Evolutionary conservation across 371 early-diverging fungal genomes (phyloP).

Genomic region (Umbelopsis sp.): DNA sequence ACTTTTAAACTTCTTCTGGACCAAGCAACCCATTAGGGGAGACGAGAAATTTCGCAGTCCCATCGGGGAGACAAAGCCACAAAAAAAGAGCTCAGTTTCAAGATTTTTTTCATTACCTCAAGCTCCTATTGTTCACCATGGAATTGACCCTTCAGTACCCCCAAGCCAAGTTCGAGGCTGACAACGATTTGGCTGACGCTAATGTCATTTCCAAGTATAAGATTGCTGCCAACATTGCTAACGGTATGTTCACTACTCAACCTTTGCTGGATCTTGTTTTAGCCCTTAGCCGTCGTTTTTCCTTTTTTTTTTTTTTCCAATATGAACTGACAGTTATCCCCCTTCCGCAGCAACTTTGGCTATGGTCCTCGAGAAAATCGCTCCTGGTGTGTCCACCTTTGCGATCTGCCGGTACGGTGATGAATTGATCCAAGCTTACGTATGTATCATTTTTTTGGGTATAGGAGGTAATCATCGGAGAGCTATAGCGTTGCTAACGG

Average conservation of each 20-base stretch:
- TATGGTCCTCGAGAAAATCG: conserved; percentile 57
- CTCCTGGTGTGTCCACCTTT: conserved; percentile 65
- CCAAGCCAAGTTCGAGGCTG: conserved; percentile 58
- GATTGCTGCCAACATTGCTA: conserved; percentile 80
- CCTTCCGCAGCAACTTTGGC: conserved; percentile 37
- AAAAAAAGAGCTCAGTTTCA: background rate
- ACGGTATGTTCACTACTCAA: conserved; percentile 46
- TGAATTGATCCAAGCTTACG: conserved; percentile 68
- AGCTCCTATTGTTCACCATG: conserved; percentile 27
- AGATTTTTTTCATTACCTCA: conserved; percentile 8
- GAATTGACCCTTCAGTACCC: conserved; percentile 44
- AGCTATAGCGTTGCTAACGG: background rate
- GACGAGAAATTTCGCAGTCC: conserved; percentile 2
- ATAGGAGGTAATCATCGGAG: background rate
- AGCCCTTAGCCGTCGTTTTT: background rate
- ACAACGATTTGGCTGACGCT: conserved; percentile 66
- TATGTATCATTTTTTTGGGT: conserved; percentile 31
- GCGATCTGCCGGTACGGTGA: conserved; percentile 88
- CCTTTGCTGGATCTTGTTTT: no score
- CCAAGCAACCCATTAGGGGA: background rate
- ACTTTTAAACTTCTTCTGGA: background rate
- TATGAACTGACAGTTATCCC: background rate
- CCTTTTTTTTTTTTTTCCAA: background rate
- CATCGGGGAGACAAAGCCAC: background rate
- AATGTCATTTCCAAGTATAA: conserved; percentile 81